A percentile compares a stretch with the other conserved stretches of the same genome.
Conservation (phyloP, 2,329 filamentous ascomycete species). For the Xylariaceae sp. region DNA sequence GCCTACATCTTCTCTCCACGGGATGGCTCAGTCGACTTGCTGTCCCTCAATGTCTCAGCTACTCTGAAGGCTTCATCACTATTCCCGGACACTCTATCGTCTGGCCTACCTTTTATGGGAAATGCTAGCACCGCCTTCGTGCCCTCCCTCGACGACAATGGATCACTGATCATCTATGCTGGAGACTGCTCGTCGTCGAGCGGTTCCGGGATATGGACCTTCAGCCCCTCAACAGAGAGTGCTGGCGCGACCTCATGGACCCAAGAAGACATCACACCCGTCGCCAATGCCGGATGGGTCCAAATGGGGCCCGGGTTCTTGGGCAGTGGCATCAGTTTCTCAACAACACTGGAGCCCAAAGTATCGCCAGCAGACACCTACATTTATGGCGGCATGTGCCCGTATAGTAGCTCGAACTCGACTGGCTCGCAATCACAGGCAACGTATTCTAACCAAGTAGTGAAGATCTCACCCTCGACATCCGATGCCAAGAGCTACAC, state of each 20-base stretch:
- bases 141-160: slow-evolving; percentile 69
- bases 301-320: slow-evolving; percentile 57
- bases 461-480: slow-evolving; percentile 62
- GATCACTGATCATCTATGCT: slow-evolving; percentile 74
- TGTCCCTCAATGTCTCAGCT: slow-evolving; percentile 69
- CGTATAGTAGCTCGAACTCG: slow-evolving; percentile 51
- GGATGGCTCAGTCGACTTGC: slow-evolving; percentile 57
- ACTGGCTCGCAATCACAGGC: slow-evolving; percentile 69
- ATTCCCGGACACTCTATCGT: slow-evolving; percentile 56
- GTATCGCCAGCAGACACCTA: slow-evolving; percentile 66
- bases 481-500: slow-evolving; percentile 42
- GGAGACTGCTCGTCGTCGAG: slow-evolving; percentile 70
- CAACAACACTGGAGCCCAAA: slow-evolving; percentile 60
- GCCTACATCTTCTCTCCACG: slow-evolving; percentile 74
- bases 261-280: slow-evolving; percentile 39
- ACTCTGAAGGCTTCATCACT: slow-evolving; percentile 55
- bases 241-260: slow-evolving; percentile 50
- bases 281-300: slow-evolving; percentile 30
- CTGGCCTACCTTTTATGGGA: slow-evolving; percentile 67
- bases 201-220: slow-evolving; percentile 70
- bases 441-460: slow-evolving; percentile 81
- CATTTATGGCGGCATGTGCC: slow-evolving; percentile 91
- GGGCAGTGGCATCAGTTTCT: slow-evolving; percentile 69
- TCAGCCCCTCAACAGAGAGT: slow-evolving; percentile 53
- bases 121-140: slow-evolving; percentile 64